Percentiles rank a stretch among this genome's conserved stretches.
Conservation (phyloP, 2,329 filamentous ascomycete species). For the Neoarthrinium moseri region DNA sequence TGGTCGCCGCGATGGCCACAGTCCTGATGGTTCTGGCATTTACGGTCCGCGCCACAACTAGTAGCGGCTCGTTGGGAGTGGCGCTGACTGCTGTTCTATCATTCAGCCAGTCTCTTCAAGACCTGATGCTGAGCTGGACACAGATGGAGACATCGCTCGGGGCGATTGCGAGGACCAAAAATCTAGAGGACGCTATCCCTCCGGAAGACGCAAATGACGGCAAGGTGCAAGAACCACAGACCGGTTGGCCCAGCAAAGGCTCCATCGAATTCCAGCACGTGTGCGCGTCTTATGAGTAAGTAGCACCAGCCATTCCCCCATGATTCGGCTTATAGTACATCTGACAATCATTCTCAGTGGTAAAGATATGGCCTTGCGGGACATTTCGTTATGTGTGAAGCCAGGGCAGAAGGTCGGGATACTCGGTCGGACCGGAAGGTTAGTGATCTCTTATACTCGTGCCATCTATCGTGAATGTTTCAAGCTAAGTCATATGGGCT, state of each 20-base stretch:
- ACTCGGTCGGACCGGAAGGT: not conserved
- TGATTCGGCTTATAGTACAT: no score
- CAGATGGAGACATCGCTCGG: constrained; percentile 11
- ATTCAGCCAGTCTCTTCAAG: constrained; percentile 16
- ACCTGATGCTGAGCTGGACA: constrained; percentile 16
- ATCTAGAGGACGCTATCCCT: no score
- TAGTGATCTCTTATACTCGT: not conserved
- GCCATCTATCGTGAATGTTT: not conserved
- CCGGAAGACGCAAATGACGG: no score
- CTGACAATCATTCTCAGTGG: no score
- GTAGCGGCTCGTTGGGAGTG: constrained; percentile 17
- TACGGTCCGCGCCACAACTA: constrained; percentile 10
- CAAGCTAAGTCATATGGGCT: not conserved
- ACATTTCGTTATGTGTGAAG: not conserved
- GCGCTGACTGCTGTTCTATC: constrained; percentile 8
- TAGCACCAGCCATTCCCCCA: no score
- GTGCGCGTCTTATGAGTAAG: no score
- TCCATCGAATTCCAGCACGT: no score
- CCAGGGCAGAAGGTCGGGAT: not conserved
- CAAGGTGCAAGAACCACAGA: no score
- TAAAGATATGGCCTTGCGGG: not conserved
- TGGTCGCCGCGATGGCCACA: constrained; percentile 8
- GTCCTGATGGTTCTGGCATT: constrained; percentile 13
- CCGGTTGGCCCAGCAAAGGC: no score
- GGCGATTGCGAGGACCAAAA: constrained; percentile 9